Percentiles rank a stretch among this genome's conserved stretches.
Evolutionary conservation across 768 basidiomycete species (phyloP).

Genomic region (Pisolithus microcarpus): DNA sequence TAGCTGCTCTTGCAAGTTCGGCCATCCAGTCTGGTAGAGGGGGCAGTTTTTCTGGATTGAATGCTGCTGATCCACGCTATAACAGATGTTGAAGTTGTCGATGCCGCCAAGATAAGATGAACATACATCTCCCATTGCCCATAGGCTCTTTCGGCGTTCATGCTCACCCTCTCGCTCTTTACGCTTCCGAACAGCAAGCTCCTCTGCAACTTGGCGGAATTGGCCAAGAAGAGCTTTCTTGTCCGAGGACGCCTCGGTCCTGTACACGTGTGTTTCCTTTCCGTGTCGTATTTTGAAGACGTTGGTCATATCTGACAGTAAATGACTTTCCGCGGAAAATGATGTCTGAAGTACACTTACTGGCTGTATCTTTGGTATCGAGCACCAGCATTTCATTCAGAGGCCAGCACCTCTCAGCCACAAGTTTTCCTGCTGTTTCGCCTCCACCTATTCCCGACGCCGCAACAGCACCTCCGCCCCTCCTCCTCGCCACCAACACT

Average conservation of each 20-base stretch:
- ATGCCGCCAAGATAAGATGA: background rate
- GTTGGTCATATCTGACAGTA: constrained; percentile 67
- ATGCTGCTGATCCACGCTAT: constrained; percentile 29
- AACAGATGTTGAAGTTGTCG: background rate
- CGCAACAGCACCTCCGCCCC: constrained; percentile 51
- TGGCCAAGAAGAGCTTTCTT: constrained; percentile 82
- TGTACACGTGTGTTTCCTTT: constrained; percentile 92
- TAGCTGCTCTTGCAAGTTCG: constrained; percentile 54
- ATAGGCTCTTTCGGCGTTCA: constrained; percentile 76
- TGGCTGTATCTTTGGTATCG: constrained; percentile 91
- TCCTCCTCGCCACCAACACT: constrained; percentile 76
- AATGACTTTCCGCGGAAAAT: constrained; percentile 2
- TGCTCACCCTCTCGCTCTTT: constrained; percentile 94
- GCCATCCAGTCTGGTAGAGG: constrained; percentile 73
- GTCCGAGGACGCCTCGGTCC: constrained; percentile 72
- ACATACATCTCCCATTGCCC: constrained; percentile 42
- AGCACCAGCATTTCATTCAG: constrained; percentile 91
- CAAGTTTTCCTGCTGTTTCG: constrained; percentile 62
- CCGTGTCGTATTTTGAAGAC: constrained; percentile 92
- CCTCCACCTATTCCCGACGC: constrained; percentile 53
- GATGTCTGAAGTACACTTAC: constrained; percentile 38
- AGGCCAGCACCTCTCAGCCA: constrained; percentile 91
- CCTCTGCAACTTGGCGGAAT: constrained; percentile 90
- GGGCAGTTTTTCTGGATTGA: constrained; percentile 38
- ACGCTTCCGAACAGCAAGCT: constrained; percentile 77